Evolutionary conservation across 2,329 filamentous ascomycete genomes (phyloP), one percentile per base, ranked within the genome.

Genomic region (Dryadomyces quercus-mongolicae): DNA sequence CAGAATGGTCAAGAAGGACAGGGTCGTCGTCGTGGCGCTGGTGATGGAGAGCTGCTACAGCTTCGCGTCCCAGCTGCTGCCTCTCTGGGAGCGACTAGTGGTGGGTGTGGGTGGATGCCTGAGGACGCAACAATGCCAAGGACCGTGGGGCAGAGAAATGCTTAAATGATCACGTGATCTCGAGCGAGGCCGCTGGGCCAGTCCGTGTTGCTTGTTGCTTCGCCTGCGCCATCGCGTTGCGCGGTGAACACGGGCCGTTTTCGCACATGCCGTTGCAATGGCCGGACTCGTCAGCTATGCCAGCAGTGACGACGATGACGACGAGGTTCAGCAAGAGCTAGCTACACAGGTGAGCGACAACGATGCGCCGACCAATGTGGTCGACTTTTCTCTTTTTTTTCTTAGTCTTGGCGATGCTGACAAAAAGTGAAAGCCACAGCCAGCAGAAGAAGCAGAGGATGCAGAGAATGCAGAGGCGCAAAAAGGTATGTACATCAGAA

Each of bases 281-380:
- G 68, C 68, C 47, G 73, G 68, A 1, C 68, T 78, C 13, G 75
- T 78, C 8, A 68, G 62, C 38, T 78, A 78, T 57, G 74, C 68
- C 15, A 78, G 75, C 60, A 78, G 75, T 54, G 74, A 76, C 46
- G 75, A 77, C 1, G 75, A 76, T 6, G 70, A 72, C 3, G 71
- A 70, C 2, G 58, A n/a, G n/a, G n/a, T 5, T 22, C 43, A 44
- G 43, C 16, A 36, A 21, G 43, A 21, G 25, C 10, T 10, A 2
- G 8, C n/a, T 10, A 5, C 20, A 5, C 36, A 21, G 25, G 43
- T 47, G 9, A 47, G 42, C 7, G 12, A 12, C 38, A 10, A 4
- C 16, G n/a, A 15, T 21, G 44, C 36, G 15, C 36, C 7, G 36
- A 31, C 25, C 25, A 8, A 31, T 8, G 25, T 31, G 25, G 25